A percentile compares a stretch with the other conserved stretches of the same genome.
phyloP scores from a whole-genome alignment of 352 stramenopile species.

The Pythium biforme region DNA sequence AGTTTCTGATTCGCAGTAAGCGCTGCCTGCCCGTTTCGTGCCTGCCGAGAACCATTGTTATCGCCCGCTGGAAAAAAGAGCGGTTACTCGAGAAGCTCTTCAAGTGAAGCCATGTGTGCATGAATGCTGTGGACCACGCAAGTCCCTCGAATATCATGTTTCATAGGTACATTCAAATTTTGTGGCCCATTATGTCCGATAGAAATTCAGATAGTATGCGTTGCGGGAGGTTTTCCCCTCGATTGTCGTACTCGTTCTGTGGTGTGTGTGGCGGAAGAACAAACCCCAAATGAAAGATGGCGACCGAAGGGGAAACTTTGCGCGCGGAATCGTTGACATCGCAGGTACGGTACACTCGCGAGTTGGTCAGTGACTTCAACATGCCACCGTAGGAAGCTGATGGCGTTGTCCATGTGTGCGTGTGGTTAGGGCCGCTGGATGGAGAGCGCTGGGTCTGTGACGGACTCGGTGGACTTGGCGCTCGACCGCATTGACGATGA shows the following conservation, averaged over 20 bases:
- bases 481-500: not conserved
- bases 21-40: not conserved
- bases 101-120: too few species aligned
- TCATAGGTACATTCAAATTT: not conserved
- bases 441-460: not conserved
- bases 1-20: not conserved
- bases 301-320: not conserved
- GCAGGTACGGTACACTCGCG: too few species aligned
- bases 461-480: not conserved
- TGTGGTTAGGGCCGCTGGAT: not conserved
- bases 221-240: slow-evolving; percentile 1
- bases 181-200: slow-evolving; percentile 7
- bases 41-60: not conserved
- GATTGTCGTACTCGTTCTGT: slow-evolving; percentile 20
- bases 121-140: slow-evolving; percentile 16
- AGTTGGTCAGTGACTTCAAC: slow-evolving; percentile 18
- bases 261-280: slow-evolving; percentile 31
- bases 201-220: not conserved
- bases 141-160: not conserved
- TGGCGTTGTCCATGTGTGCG: not conserved
- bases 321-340: too few species aligned
- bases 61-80: too few species aligned
- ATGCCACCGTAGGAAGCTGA: too few species aligned
- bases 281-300: not conserved
- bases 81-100: too few species aligned